Conservation (phyloP, 306 rosid genomes). For the Quercus wislizeni region DNA sequence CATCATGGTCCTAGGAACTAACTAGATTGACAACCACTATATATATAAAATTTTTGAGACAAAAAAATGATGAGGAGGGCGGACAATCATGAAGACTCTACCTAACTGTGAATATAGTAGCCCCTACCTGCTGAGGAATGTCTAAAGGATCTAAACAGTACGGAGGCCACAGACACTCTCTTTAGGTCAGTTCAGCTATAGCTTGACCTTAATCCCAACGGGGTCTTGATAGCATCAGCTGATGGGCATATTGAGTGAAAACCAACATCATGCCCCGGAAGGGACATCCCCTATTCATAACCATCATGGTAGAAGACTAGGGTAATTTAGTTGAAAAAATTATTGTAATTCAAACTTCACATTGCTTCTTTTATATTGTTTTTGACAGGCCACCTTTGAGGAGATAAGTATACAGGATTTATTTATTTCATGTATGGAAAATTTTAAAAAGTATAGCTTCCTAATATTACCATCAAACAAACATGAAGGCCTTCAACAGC, state of each 20-base stretch:
- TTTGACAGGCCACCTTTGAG: background rate
- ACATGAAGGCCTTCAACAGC: background rate
- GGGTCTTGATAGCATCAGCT: too few species aligned
- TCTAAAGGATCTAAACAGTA: too few species aligned
- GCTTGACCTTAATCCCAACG: too few species aligned
- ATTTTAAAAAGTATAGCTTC: background rate
- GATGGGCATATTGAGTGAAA: too few species aligned
- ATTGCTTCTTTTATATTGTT: background rate
- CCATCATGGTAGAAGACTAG: background rate
- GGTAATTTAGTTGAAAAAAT: background rate
- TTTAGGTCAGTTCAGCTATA: too few species aligned
- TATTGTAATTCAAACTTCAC: background rate
- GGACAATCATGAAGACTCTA: too few species aligned
- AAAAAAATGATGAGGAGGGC: too few species aligned
- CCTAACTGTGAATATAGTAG: too few species aligned
- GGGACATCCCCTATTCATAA: background rate
- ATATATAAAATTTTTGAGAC: too few species aligned
- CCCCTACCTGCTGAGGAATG: too few species aligned
- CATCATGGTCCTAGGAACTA: background rate
- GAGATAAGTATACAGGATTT: background rate
- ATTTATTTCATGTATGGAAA: background rate
- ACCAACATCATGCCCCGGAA: too few species aligned
- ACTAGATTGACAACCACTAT: background rate
- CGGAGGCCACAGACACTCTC: too few species aligned
- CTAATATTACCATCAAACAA: background rate